Percentiles rank a stretch among this genome's conserved stretches.
These are phyloP conservation scores for Pyrus communis DNA, from an alignment of 306 rosid genomes.

Conservation along the genomic window DNA sequence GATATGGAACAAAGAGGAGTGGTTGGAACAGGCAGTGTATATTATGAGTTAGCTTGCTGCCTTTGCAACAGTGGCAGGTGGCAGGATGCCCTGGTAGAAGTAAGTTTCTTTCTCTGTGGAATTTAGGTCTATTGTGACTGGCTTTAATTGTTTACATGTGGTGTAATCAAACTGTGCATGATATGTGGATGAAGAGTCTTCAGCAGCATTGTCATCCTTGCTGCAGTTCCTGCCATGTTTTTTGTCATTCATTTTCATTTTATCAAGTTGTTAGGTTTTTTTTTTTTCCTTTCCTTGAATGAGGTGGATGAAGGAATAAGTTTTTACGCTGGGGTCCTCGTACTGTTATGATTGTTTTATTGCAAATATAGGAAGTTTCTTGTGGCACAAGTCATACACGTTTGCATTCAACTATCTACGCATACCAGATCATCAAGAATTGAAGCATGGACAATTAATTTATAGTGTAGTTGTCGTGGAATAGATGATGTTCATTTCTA, in stretches of 20 bases:
- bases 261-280: neutral
- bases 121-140: neutral
- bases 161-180: neutral
- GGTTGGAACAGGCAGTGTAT: constrained; percentile 62
- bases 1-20: constrained; percentile 84
- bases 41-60: constrained; percentile 88
- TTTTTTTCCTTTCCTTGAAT: neutral
- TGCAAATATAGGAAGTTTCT: too few species aligned
- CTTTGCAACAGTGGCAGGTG: constrained; percentile 83
- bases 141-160: neutral
- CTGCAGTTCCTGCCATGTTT: neutral
- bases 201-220: neutral
- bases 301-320: neutral
- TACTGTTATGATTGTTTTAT: neutral
- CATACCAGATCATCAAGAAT: neutral
- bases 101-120: constrained; percentile 18
- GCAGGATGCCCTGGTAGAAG: constrained; percentile 80
- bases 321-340: neutral
- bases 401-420: neutral
- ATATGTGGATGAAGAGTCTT: neutral
- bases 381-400: neutral
- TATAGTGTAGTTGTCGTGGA: neutral
- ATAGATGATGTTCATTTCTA: neutral
- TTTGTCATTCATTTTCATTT: neutral
- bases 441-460: neutral